Percentiles rank a stretch among this genome's conserved stretches.
These are phyloP conservation scores for Ophiostoma perfectum DNA, from an alignment of 2,329 filamentous ascomycete species.

Conservation along the genomic window DNA sequence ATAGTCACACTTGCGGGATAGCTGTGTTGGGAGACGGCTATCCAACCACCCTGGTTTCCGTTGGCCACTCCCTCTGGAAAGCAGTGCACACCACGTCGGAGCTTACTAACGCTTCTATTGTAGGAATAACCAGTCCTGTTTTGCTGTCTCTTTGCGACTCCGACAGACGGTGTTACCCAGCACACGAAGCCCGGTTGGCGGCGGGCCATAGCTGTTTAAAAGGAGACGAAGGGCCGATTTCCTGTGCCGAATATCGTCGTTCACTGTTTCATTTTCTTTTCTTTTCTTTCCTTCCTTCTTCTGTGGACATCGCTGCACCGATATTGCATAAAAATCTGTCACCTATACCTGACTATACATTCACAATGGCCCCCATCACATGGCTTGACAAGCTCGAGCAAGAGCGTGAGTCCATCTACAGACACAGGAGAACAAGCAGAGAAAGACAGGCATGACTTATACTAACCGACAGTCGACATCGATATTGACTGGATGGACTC, in stretches of 20 bases:
- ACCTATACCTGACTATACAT: not conserved
- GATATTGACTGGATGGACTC: constrained; percentile 51
- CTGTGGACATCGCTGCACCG: no score
- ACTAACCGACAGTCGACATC: constrained; percentile 39
- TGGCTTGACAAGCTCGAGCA: constrained; percentile 43
- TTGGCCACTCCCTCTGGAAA: no score
- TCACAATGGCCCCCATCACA: constrained; percentile 28
- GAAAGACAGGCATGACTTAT: no score
- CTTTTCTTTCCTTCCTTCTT: not conserved
- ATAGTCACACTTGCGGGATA: not conserved
- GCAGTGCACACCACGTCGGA: not conserved
- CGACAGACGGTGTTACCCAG: not conserved
- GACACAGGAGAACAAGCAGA: fast-evolving
- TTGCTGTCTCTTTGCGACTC: constrained; percentile 1
- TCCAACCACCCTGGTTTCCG: not conserved
- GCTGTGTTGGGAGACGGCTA: not conserved
- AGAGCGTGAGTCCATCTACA: constrained; percentile 32
- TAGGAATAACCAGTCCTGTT: not conserved
- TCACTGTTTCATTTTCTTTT: not conserved
- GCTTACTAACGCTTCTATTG: not conserved
- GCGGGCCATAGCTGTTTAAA: not conserved
- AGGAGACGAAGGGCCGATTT: not conserved
- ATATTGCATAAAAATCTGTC: not conserved
- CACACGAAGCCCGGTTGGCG: not conserved
- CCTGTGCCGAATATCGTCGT: not conserved